These are phyloP conservation scores for Scytalidium lignicola DNA, from an alignment of 2,329 filamentous ascomycete species.

Conservation along the genomic window DNA sequence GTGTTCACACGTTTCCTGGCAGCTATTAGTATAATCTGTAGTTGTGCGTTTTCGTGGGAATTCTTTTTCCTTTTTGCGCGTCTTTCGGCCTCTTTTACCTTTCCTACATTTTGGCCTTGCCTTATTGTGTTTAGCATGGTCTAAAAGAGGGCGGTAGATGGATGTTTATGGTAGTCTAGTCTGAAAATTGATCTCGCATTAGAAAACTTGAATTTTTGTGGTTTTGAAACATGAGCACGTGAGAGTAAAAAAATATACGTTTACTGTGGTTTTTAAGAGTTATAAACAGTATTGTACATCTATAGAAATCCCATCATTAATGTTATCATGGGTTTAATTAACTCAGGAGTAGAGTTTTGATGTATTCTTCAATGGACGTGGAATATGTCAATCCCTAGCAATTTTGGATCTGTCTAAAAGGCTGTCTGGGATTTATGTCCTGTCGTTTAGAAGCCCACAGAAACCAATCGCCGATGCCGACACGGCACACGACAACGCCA, in stretches of 20 bases:
- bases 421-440: too few relatives aligned
- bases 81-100: conserved; percentile 20
- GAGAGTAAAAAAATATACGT: neutral
- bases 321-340: too few relatives aligned
- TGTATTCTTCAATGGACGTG: too few relatives aligned
- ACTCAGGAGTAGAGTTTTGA: too few relatives aligned
- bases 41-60: conserved; percentile 15
- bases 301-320: too few relatives aligned
- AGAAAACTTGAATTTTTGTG: conserved; percentile 2
- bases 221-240: neutral
- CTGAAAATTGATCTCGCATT: conserved; percentile 31
- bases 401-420: too few relatives aligned
- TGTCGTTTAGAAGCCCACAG: neutral
- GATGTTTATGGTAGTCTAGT: conserved; percentile 31
- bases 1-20: conserved; percentile 22
- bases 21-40: conserved; percentile 21
- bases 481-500: neutral
- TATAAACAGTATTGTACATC: too few relatives aligned
- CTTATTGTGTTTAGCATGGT: conserved; percentile 29
- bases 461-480: neutral
- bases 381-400: too few relatives aligned
- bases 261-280: too few relatives aligned
- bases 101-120: conserved; percentile 26
- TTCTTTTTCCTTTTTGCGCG: conserved; percentile 14
- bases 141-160: conserved; percentile 31